Conservation (phyloP, 108 stramenopile genomes). For the Conticribra weissflogii region DNA sequence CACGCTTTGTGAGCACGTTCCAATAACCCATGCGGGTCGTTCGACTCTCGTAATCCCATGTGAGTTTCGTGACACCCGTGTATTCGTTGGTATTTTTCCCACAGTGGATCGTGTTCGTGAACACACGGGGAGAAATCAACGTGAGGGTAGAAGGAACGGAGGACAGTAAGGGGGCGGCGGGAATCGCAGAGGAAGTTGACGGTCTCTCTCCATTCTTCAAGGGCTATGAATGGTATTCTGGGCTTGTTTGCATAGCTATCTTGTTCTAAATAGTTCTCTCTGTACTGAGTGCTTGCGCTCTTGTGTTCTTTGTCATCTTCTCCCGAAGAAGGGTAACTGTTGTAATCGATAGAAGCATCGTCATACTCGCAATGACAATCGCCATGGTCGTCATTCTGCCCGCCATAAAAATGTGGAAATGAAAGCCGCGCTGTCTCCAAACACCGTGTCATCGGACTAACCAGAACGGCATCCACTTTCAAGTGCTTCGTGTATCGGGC, state of each 20-base stretch:
- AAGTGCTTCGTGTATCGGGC: slow-evolving; percentile 22
- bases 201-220: slow-evolving; percentile 57
- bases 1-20: slow-evolving; percentile 43
- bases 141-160: slow-evolving; percentile 26
- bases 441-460: slow-evolving; percentile 50
- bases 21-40: slow-evolving; percentile 29
- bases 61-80: slow-evolving; percentile 25
- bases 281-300: too few species aligned
- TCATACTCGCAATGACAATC: too few species aligned
- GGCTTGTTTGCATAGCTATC: background rate
- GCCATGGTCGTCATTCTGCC: too few species aligned
- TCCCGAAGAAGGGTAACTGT: too few species aligned
- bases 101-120: slow-evolving; percentile 40
- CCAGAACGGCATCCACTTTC: slow-evolving; percentile 43
- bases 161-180: slow-evolving; percentile 17
- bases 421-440: slow-evolving; percentile 45
- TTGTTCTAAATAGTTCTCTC: too few species aligned
- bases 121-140: slow-evolving; percentile 25
- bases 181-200: slow-evolving; percentile 51
- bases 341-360: too few species aligned
- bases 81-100: slow-evolving; percentile 40
- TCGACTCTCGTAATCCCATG: slow-evolving; percentile 26
- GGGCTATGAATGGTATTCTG: slow-evolving; percentile 40
- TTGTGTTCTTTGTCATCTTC: too few species aligned
- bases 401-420: slow-evolving; percentile 32